Evolutionary conservation across 352 stramenopile genomes (phyloP).

Genomic region (Globisporangium paddicum): DNA sequence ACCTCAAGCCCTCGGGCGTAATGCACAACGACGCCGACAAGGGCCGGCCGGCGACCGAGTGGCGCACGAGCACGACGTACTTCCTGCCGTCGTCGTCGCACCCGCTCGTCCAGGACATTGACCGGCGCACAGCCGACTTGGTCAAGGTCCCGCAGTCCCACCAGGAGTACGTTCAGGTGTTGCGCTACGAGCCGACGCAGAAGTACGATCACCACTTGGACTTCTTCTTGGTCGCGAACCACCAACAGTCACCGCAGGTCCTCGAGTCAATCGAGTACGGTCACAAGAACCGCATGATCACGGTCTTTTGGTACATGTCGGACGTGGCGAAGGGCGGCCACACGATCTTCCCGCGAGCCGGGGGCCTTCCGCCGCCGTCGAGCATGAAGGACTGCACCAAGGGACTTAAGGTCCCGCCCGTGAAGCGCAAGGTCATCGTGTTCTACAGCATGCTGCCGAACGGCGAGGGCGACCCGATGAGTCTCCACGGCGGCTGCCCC

Average conservation of each 20-base stretch:
- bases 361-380: conserved; percentile 32
- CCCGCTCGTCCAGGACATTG: conserved; percentile 38
- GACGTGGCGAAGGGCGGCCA: conserved; percentile 64
- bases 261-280: conserved; percentile 54
- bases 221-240: conserved; percentile 42
- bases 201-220: conserved; percentile 77
- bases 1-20: conserved; percentile 58
- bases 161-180: conserved; percentile 66
- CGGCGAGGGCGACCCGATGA: conserved; percentile 54
- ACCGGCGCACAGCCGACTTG: conserved; percentile 57
- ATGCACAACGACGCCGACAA: conserved; percentile 58
- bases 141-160: conserved; percentile 51
- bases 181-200: conserved; percentile 66
- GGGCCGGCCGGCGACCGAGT: conserved; percentile 56
- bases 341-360: conserved; percentile 66
- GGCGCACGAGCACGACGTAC: conserved; percentile 76
- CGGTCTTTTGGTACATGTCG: conserved; percentile 86
- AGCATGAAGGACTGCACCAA: conserved; percentile 57
- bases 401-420: conserved; percentile 51
- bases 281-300: conserved; percentile 83
- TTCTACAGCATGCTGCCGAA: conserved; percentile 82
- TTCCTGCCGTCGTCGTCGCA: conserved; percentile 54
- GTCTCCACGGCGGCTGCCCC: conserved; percentile 62
- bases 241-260: conserved; percentile 36
- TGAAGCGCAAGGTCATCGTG: conserved; percentile 75